Evolutionary conservation across 2,329 filamentous ascomycete genomes (phyloP), one percentile per base, ranked within the genome.

Genomic region (Fusarium multiceps): DNA sequence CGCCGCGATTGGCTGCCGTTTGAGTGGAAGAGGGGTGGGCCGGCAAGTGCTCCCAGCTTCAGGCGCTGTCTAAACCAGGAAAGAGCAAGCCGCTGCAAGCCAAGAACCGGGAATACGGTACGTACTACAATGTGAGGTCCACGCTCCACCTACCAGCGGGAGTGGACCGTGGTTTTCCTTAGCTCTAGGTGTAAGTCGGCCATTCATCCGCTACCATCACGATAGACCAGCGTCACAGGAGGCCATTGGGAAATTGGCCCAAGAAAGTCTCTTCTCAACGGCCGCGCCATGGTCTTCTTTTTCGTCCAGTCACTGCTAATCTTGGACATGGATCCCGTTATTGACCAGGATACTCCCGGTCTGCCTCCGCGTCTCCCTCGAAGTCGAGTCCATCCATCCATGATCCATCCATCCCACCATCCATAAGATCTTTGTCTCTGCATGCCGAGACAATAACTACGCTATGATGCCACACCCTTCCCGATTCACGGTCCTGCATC

Each of bases 221-320:
- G 64, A 63, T 66, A 74, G 58, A 55, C 59, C 71, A 50, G 70
- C 70, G 73, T 75, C 73, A 73, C 63, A 74, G 63, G 59, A 75
- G 73, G 71, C 49, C 48, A 41, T 63, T 58, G 66, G 73, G 73
- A 75, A 68, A 75, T 75, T 74, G 63, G 57, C 69, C 66, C 50
- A 34, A 55, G 61, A 59, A 63, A 63, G 60, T 59, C 62, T 64
- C 46, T 56, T 71, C 64, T 66, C 61, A 61, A 61, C 58, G 57
- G 61, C 71, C 63, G 45, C 69, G 61, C 73, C 72, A 74, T 74
- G 61, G 66, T 53, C 56, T 68, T 42, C 37, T 25, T 51, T 53
- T 66, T 68, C 56, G 49, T 69, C 68, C 68, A 71, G 62, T 75
- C 67, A 66, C 63, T 55, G 72, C 72, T 66, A 69, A 63, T 46